Evolutionary conservation across 208 protist genomes (phyloP), one percentile per base, ranked within the genome.

Genomic region (Acanthamoeba castellanii): DNA sequence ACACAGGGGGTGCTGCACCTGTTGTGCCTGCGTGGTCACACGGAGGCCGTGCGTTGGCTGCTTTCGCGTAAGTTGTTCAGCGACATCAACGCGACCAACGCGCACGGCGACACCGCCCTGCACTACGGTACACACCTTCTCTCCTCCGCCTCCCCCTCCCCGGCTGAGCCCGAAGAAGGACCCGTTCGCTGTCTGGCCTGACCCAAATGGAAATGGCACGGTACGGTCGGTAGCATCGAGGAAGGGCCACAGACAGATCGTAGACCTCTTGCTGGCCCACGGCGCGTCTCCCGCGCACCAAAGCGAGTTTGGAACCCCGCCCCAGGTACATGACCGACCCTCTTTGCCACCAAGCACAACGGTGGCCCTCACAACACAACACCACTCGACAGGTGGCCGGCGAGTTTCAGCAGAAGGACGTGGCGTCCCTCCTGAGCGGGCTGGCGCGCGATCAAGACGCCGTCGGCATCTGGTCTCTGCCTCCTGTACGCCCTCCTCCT

Each of bases 51-150:
- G 47, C 18, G 34, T 18, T 30, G 22, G 34, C 47, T 84, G 76
- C 76, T 84, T 2, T n/a, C 37, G 76, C 45, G 76, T 25, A 47
- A 47, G 47, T 6, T 57, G 27, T 9, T 84, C 16, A 5, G 27
- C 47, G 16, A 84, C 76, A 22, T 84, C 76, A 16, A 82, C 42
- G 72, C 72, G 32, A 82, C 72, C 14, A 82, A 82, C 25, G 72
- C 72, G 9, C 14, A 82, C 25, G 72, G 72, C 32, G 72, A 82
- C 37, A 50, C 72, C 18, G 25, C 72, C 14, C 72, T 82, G 14
- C 37, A 82, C 25, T 82, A 52, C 18, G 72, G 72, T 82, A 82
- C n/a, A n/a, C n/a, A n/a, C n/a, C n/a, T n/a, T n/a, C n/a, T n/a
- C n/a, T n/a, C n/a, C n/a, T n/a, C n/a, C n/a, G n/a, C n/a, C n/a